Conservation (phyloP, 306 rosid species). For the Quercus cerris region DNA sequence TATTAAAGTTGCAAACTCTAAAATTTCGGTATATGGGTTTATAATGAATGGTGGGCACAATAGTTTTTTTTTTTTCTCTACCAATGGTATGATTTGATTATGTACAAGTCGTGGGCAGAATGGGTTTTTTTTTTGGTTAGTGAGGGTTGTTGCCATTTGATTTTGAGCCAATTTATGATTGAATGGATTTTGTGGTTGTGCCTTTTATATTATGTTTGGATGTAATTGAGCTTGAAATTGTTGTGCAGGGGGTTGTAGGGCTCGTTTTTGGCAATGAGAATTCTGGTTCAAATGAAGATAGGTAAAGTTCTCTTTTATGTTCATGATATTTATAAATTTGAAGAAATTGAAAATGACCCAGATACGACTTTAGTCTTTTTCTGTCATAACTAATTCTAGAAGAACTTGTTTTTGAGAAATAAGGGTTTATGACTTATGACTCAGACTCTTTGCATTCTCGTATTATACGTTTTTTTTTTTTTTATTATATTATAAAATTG, state of each 20-base stretch:
- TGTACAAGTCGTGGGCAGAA: background rate
- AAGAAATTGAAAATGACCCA: background rate
- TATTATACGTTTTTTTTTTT: background rate
- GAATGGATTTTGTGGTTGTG: background rate
- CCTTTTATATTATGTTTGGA: background rate
- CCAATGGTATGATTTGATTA: background rate
- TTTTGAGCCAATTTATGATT: slow-evolving; percentile 4
- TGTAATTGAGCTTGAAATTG: background rate
- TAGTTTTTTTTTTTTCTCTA: background rate
- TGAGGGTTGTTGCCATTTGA: slow-evolving; percentile 3
- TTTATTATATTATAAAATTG: background rate
- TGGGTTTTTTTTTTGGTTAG: background rate
- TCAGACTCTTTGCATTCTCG: background rate
- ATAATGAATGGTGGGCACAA: background rate
- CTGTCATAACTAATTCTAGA: background rate
- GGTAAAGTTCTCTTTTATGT: slow-evolving; percentile 31
- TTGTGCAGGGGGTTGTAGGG: slow-evolving; percentile 79
- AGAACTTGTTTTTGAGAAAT: background rate
- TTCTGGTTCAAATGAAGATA: slow-evolving; percentile 73
- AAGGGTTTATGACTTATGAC: background rate
- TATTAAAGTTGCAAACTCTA: background rate
- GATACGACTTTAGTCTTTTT: background rate
- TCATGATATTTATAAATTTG: background rate
- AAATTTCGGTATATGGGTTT: background rate
- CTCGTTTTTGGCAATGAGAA: slow-evolving; percentile 86